A percentile compares a stretch with the other conserved stretches of the same genome.
These are phyloP conservation scores for Sinapis alba DNA, from an alignment of 441 rosid species.

Conservation along the genomic window DNA sequence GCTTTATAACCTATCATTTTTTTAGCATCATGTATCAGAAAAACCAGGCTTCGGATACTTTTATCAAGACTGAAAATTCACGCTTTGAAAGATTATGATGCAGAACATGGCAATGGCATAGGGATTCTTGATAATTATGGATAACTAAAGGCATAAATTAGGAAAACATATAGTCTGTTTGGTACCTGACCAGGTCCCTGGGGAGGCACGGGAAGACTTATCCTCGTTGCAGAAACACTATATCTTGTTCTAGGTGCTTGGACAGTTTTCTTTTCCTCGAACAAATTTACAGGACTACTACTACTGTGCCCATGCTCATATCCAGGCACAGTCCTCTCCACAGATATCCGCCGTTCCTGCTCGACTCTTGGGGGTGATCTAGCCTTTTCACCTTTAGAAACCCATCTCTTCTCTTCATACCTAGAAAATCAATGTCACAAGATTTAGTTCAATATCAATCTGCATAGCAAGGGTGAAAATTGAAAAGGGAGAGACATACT, in stretches of 20 bases:
- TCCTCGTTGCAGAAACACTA: slow-evolving; percentile 53
- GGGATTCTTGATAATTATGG: neutral
- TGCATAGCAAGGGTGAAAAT: neutral
- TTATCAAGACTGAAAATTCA: neutral
- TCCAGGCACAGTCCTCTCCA: slow-evolving; percentile 60
- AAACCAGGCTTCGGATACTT: neutral
- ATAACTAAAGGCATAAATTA: neutral
- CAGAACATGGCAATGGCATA: slow-evolving; percentile 2
- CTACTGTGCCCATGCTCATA: slow-evolving; percentile 49
- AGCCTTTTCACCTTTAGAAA: slow-evolving; percentile 64
- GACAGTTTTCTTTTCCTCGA: slow-evolving; percentile 59
- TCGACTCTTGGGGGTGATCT: slow-evolving; percentile 61
- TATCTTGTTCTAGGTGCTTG: slow-evolving; percentile 56
- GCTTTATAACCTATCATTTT: slow-evolving; percentile 57
- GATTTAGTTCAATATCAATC: neutral
- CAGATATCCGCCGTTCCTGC: slow-evolving; percentile 61
- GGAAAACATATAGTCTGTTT: neutral
- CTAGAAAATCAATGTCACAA: slow-evolving; percentile 45
- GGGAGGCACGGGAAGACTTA: slow-evolving; percentile 75
- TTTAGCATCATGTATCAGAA: slow-evolving; percentile 35
- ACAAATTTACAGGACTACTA: slow-evolving; percentile 57
- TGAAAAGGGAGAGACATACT: slow-evolving; percentile 55
- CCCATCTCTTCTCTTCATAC: slow-evolving; percentile 99
- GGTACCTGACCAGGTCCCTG: slow-evolving; percentile 87
- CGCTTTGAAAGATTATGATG: neutral